phyloP scores from a whole-genome alignment of 108 stramenopile species.

The Skeletonema tropicum region DNA sequence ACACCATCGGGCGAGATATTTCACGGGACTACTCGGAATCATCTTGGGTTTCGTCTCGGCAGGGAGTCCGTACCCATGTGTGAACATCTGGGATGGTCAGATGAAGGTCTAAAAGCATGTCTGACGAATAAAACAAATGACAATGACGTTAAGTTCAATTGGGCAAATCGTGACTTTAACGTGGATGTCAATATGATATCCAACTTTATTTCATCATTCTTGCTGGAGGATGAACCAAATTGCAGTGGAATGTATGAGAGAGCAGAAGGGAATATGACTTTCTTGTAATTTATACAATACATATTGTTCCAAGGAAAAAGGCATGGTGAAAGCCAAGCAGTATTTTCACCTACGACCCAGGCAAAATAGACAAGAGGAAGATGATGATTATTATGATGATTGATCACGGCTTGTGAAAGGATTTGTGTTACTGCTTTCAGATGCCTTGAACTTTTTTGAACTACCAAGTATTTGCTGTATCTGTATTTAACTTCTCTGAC shows the following conservation, averaged over 20 bases:
- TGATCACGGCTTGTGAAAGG: too few relatives aligned
- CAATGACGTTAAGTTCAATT: slow-evolving; percentile 8
- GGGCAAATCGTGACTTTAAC: slow-evolving; percentile 14
- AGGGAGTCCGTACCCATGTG: slow-evolving; percentile 15
- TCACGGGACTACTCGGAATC: slow-evolving; percentile 40
- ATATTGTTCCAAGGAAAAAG: slow-evolving; percentile 8
- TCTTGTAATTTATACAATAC: slow-evolving; percentile 42
- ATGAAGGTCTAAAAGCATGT: background rate
- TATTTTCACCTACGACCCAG: too few relatives aligned
- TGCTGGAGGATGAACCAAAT: background rate
- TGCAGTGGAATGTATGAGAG: background rate
- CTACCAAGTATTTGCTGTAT: too few relatives aligned
- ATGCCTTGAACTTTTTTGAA: too few relatives aligned
- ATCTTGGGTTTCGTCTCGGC: slow-evolving; percentile 20
- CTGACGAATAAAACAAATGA: slow-evolving; percentile 6
- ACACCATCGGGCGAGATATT: slow-evolving; percentile 50
- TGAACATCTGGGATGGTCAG: slow-evolving; percentile 24
- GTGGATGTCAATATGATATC: slow-evolving; percentile 12
- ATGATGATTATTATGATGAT: too few relatives aligned
- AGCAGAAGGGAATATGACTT: slow-evolving; percentile 19
- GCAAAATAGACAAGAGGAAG: too few relatives aligned
- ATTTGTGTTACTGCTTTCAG: too few relatives aligned
- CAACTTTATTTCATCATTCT: slow-evolving; percentile 23
- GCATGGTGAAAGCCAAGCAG: background rate
- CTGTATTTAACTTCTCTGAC: too few relatives aligned